phyloP scores from a whole-genome alignment of 148 eudicot genomes.

The Bassia scoparia region DNA sequence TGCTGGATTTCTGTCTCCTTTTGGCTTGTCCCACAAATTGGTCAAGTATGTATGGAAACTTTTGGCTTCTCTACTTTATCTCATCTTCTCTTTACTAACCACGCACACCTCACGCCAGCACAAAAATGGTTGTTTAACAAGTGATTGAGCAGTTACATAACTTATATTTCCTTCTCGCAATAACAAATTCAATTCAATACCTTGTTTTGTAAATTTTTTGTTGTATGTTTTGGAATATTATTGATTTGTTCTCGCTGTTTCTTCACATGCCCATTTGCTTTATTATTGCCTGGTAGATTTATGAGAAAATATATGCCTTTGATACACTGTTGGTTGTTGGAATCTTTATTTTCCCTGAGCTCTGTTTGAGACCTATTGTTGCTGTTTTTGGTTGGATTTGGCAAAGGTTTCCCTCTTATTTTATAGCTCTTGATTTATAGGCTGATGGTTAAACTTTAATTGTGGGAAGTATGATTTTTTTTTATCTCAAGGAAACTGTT shows the following conservation, averaged over 20 bases:
- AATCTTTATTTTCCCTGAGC: not conserved
- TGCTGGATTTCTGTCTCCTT: constrained; percentile 84
- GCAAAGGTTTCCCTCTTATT: not conserved
- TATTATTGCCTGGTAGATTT: not conserved
- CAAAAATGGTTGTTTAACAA: not conserved
- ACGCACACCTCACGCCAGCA: too few species aligned
- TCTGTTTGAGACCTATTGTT: not conserved
- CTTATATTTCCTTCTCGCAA: not conserved
- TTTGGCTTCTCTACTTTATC: constrained; percentile 2
- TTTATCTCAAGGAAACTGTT: not conserved
- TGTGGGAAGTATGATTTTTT: not conserved
- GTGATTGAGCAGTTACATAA: not conserved
- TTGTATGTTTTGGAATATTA: not conserved
- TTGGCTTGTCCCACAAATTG: constrained; percentile 86
- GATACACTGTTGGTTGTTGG: not conserved
- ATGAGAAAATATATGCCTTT: not conserved
- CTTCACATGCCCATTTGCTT: not conserved
- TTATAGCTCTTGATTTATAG: not conserved
- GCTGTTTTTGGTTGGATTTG: not conserved
- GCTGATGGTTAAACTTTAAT: too few species aligned
- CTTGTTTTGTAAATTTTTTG: too few species aligned
- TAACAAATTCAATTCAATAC: not conserved
- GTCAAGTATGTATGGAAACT: constrained; percentile 64
- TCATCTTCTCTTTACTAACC: not conserved
- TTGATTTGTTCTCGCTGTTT: not conserved